Evolutionary conservation across 257 asterid species (phyloP), one percentile per base, ranked within the genome.

Genomic region (Capsicum rhomboideum): DNA sequence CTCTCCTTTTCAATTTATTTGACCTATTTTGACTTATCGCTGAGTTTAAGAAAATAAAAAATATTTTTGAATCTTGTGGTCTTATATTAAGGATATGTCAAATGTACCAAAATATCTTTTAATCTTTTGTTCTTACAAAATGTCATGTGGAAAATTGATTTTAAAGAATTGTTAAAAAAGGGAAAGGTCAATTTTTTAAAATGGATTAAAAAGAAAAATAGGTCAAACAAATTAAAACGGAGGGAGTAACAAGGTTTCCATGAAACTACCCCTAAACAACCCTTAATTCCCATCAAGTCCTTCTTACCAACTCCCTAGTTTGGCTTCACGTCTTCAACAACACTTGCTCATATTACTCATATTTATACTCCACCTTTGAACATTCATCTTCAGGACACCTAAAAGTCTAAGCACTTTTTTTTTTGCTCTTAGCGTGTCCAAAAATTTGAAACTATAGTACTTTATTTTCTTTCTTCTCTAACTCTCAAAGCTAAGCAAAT

Each of bases 261-360:
- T 75, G 12, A 44, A n/a, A 59, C 1, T 88, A 67, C 90, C 93
- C 94, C 82, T 44, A 59, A 87, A 88, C 90, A 87, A 90, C 89
- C 78, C 89, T 67, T 82, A 85, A 82, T 88, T 12, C 93, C 92
- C 78, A 85, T 71, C 86, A 53, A 6, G 80, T 79, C 89, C 87
- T 56, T 10, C 72, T 78, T 88, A 86, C 88, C 91, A 75, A 84
- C 87, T 91, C 74, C 79, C 52, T 50, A 88, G 82, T 59, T 56
- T 85, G 37, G 40, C 61, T 18, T 75, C 63, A 75, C 63, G 63
- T 75, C 63, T 50, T 50, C 46, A 26, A 75, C 61, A 49, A 50
- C 81, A 26, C 26, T 23, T 26, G 23, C 28, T 28, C 4, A 34
- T 5, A 34, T 34, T 2, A 34, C 87, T 40, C 8, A 10, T 86